Percentiles rank a stretch among this genome's conserved stretches.
Conservation (phyloP, 495 filamentous ascomycete species). For the Tuber melanosporum region DNA sequence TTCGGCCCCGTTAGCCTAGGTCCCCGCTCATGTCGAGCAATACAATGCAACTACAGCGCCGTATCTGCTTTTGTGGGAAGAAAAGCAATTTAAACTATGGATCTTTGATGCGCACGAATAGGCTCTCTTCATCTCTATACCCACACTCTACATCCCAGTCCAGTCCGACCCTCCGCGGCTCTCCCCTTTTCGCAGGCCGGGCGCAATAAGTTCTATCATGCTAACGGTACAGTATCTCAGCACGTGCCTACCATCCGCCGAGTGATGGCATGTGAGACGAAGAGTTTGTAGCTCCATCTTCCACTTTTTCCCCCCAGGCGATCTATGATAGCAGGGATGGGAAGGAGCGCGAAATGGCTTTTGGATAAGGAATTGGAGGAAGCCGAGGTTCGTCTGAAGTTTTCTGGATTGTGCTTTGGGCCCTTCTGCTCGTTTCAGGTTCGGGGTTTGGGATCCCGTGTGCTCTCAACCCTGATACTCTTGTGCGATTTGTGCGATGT, state of each 20-base stretch:
- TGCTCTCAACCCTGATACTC: too few species aligned
- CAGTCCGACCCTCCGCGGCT: not conserved
- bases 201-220: not conserved
- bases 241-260: not conserved
- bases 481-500: too few species aligned
- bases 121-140: not conserved
- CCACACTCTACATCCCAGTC: too few species aligned
- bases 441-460: too few species aligned
- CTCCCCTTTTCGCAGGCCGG: not conserved
- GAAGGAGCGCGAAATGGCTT: too few species aligned
- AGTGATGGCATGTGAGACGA: not conserved
- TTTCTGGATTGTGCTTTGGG: too few species aligned
- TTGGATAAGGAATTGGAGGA: too few species aligned
- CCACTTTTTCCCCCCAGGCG: not conserved
- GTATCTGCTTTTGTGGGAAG: not conserved
- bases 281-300: not conserved
- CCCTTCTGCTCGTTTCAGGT: too few species aligned
- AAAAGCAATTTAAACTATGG: not conserved
- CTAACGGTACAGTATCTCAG: too few species aligned
- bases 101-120: constrained; percentile 1
- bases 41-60: not conserved
- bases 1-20: too few species aligned
- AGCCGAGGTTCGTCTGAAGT: too few species aligned
- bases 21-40: not conserved
- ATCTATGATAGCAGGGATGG: too few species aligned